Percentiles rank a stretch among this genome's conserved stretches.
phyloP scores from a whole-genome alignment of 83 land plant genomes.

The Diphasiastrum complanatum region DNA sequence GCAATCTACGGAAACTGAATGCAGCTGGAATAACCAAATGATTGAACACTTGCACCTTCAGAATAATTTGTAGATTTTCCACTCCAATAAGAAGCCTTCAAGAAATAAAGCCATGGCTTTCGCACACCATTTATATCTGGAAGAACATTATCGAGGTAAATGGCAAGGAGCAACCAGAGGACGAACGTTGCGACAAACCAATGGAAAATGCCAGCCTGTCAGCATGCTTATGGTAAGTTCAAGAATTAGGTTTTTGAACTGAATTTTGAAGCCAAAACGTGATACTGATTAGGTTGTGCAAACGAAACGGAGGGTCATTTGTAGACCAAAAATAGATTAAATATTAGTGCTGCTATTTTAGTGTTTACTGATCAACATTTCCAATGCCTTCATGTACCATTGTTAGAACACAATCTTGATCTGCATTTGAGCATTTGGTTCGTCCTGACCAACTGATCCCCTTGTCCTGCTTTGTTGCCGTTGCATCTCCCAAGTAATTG shows the following conservation, averaged over 20 bases:
- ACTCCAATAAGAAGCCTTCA: constrained; percentile 77
- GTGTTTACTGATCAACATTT: too few species aligned
- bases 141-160: constrained; percentile 82
- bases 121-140: constrained; percentile 82
- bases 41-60: constrained; percentile 64
- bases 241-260: too few species aligned
- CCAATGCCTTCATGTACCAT: too few species aligned
- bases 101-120: constrained; percentile 72
- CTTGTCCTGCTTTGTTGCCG: constrained; percentile 52
- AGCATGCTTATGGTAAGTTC: too few species aligned
- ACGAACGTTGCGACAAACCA: constrained; percentile 76
- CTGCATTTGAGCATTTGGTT: constrained; percentile 45
- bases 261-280: too few species aligned
- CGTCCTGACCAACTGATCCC: constrained; percentile 75
- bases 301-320: too few species aligned
- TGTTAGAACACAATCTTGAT: constrained; percentile 69
- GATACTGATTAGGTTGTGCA: too few species aligned
- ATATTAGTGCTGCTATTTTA: too few species aligned
- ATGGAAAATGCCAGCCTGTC: constrained; percentile 58
- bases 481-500: constrained; percentile 56
- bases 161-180: constrained; percentile 76
- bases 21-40: neutral
- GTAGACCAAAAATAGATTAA: too few species aligned
- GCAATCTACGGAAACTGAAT: neutral
- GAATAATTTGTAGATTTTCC: constrained; percentile 54